Evolutionary conservation across 257 asterid genomes (phyloP).

Genomic region (Handroanthus guayacan): DNA sequence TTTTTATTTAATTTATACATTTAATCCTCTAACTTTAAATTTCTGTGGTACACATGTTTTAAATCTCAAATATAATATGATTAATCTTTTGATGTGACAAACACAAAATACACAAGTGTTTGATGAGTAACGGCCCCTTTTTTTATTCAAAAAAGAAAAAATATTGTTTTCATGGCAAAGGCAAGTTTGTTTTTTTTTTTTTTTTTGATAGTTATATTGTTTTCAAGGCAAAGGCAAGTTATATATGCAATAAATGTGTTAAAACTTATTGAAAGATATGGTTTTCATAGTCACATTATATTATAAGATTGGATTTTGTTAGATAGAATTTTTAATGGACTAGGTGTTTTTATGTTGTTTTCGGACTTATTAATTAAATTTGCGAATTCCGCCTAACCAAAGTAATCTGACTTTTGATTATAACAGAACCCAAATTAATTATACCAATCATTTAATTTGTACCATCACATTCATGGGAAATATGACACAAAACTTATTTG

Average conservation of each 20-base stretch:
- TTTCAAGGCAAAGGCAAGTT: neutral
- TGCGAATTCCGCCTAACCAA: slow-evolving; percentile 60
- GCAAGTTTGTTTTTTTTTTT: too few relatives aligned
- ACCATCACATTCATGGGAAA: slow-evolving; percentile 44
- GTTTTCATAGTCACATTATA: neutral
- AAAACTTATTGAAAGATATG: too few relatives aligned
- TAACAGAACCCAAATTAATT: slow-evolving; percentile 34
- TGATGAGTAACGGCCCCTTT: too few relatives aligned
- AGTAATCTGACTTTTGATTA: slow-evolving; percentile 47
- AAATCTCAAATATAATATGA: too few relatives aligned
- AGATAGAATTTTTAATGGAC: neutral
- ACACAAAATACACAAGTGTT: too few relatives aligned
- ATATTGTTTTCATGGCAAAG: too few relatives aligned
- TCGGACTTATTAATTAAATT: slow-evolving; percentile 40
- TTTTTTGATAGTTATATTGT: too few relatives aligned
- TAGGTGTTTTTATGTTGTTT: slow-evolving; percentile 32
- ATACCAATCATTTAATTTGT: slow-evolving; percentile 26
- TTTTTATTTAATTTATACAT: neutral
- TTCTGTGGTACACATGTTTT: too few relatives aligned
- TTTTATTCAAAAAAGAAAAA: too few relatives aligned
- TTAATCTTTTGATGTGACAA: too few relatives aligned
- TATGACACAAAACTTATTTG: too few relatives aligned
- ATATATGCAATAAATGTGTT: neutral
- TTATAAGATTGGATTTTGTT: neutral
- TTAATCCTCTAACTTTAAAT: neutral